phyloP scores from a whole-genome alignment of 2,329 filamentous ascomycete genomes.

The Phialocephala sp. region DNA sequence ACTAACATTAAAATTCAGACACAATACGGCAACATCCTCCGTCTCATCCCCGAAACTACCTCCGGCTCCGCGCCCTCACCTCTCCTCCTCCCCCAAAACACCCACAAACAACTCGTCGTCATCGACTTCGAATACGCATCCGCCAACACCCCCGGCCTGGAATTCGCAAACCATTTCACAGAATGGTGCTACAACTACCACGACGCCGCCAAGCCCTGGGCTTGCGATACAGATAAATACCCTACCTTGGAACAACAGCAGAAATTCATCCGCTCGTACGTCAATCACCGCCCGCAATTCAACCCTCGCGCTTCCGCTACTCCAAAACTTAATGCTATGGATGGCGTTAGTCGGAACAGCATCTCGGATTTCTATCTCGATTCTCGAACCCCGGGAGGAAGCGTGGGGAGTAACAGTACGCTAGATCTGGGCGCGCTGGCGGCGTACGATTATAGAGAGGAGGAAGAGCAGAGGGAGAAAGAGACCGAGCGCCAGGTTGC shows the following conservation, averaged over 20 bases:
- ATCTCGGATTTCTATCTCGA: constrained; percentile 76
- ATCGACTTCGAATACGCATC: constrained; percentile 98
- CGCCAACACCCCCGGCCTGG: constrained; percentile 82
- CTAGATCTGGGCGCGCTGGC: neutral
- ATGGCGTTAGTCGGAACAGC: constrained; percentile 30
- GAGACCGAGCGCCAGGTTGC: constrained; percentile 70
- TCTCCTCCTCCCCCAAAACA: constrained; percentile 84
- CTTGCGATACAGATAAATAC: constrained; percentile 73
- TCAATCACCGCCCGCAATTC: constrained; percentile 78
- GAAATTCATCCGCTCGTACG: constrained; percentile 85
- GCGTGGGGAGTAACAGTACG: neutral
- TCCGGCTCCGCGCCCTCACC: constrained; percentile 62
- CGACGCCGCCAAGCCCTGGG: constrained; percentile 66
- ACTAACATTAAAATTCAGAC: constrained; percentile 60
- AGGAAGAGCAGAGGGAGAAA: constrained; percentile 67
- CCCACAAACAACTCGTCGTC: constrained; percentile 94
- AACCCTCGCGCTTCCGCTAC: constrained; percentile 52
- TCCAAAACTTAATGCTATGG: constrained; percentile 41
- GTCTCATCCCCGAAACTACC: constrained; percentile 62
- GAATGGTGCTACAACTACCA: constrained; percentile 99
- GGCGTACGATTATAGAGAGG: constrained; percentile 49
- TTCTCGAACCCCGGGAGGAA: constrained; percentile 59
- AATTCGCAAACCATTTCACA: constrained; percentile 98
- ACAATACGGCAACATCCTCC: constrained; percentile 97
- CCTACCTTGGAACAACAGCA: constrained; percentile 81